phyloP scores from a whole-genome alignment of 23 red algal species.

The Gracilaria vermiculophylla region DNA sequence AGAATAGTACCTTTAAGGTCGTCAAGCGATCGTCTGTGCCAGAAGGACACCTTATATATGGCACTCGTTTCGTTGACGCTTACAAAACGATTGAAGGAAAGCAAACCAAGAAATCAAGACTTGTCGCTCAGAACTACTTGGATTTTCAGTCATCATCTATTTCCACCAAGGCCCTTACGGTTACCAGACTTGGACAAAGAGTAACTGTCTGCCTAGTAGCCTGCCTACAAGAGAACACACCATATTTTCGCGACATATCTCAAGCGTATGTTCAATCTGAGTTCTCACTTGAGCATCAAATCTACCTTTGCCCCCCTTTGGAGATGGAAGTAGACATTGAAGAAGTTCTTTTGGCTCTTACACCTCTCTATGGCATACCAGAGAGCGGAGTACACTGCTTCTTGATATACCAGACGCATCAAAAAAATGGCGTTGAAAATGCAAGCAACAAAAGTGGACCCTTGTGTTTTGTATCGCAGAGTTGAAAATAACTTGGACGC shows the following conservation, averaged over 20 bases:
- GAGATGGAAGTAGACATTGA: slow-evolving; percentile 16
- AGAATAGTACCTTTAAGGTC: slow-evolving; percentile 24
- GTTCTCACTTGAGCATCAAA: slow-evolving; percentile 1
- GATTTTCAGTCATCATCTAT: not conserved
- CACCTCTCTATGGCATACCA: slow-evolving; percentile 50
- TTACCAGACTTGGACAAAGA: not conserved
- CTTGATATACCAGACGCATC: slow-evolving; percentile 29
- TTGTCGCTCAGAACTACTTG: slow-evolving; percentile 33
- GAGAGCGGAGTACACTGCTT: slow-evolving; percentile 47
- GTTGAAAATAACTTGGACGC: not conserved
- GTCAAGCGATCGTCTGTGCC: not conserved
- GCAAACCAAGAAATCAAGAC: not conserved
- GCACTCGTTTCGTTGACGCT: not conserved
- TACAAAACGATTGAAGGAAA: slow-evolving; percentile 1
- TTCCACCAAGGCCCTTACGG: slow-evolving; percentile 7
- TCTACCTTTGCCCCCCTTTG: not conserved
- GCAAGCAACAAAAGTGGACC: slow-evolving; percentile 9
- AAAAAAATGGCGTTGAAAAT: slow-evolving; percentile 16
- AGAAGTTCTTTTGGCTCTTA: not conserved
- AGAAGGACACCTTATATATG: slow-evolving; percentile 5
- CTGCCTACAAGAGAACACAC: not conserved
- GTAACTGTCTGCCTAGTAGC: not conserved
- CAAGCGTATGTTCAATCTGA: slow-evolving; percentile 54
- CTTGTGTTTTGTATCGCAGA: slow-evolving; percentile 17
- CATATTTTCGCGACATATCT: slow-evolving; percentile 16